A percentile compares a stretch with the other conserved stretches of the same genome.
phyloP scores from a whole-genome alignment of 2,329 filamentous ascomycete genomes.

The Cytospora schulzeri region DNA sequence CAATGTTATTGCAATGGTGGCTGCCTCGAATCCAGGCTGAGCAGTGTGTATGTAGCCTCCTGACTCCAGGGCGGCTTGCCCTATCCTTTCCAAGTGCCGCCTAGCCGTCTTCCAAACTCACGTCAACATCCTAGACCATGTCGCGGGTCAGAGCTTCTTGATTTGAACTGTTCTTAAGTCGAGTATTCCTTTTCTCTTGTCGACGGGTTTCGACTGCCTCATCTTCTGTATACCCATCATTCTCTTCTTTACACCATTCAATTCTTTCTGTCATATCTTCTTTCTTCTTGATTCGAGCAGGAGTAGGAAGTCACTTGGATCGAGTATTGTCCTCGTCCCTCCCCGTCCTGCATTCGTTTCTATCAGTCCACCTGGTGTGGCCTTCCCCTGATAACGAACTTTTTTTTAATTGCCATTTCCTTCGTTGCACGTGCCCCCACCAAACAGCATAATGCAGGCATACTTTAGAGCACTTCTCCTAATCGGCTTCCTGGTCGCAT shows the following conservation, averaged over 20 bases:
- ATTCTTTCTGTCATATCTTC: slow-evolving; percentile 10
- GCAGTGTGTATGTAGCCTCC: slow-evolving; percentile 20
- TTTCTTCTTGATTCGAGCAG: slow-evolving; percentile 25
- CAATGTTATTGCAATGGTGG: slow-evolving; percentile 3
- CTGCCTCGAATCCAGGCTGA: slow-evolving; percentile 7
- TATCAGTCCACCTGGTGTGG: slow-evolving; percentile 34
- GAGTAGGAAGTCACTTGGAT: slow-evolving; percentile 21
- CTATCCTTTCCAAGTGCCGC: slow-evolving; percentile 9
- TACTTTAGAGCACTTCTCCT: slow-evolving; percentile 39
- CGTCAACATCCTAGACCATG: slow-evolving; percentile 16
- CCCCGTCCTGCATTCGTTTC: slow-evolving; percentile 19
- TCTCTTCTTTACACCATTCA: slow-evolving; percentile 5
- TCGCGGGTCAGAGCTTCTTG: slow-evolving; percentile 20
- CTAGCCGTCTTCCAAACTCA: slow-evolving; percentile 18
- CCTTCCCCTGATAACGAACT: slow-evolving; percentile 9
- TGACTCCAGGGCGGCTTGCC: slow-evolving; percentile 10
- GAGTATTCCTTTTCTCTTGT: not conserved
- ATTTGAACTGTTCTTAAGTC: slow-evolving; percentile 11
- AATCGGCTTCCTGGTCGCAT: slow-evolving; percentile 50
- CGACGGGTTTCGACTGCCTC: slow-evolving; percentile 21
- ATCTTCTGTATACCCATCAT: slow-evolving; percentile 18
- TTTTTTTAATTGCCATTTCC: slow-evolving; percentile 19
- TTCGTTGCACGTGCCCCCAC: not conserved
- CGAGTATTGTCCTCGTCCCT: slow-evolving; percentile 16
- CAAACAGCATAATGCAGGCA: slow-evolving; percentile 32